Conservation (phyloP, 2,329 filamentous ascomycete genomes). For the Neonectria coccinea region DNA sequence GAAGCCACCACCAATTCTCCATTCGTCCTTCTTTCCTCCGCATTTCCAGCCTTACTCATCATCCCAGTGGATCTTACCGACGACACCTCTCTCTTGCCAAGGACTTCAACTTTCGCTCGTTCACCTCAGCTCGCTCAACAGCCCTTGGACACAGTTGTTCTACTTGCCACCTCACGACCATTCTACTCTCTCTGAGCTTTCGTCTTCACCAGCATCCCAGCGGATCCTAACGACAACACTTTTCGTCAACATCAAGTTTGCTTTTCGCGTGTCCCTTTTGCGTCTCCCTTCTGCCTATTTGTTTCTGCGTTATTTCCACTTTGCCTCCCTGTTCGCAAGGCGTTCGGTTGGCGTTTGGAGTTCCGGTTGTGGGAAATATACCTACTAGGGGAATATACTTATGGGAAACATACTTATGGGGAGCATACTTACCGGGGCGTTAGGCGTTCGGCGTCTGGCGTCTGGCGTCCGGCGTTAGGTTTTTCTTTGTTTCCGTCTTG, state of each 20-base stretch:
- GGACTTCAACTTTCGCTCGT: background rate
- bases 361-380: conserved; percentile 1
- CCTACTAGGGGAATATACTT: background rate
- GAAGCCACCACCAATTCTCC: background rate
- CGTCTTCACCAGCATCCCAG: background rate
- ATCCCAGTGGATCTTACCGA: background rate
- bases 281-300: conserved; percentile 10
- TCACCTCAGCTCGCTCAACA: background rate
- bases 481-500: conserved; percentile 3
- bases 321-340: conserved; percentile 9
- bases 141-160: background rate
- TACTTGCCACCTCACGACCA: background rate
- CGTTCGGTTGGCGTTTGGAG: conserved; percentile 12
- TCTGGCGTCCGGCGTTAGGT: conserved; percentile 3
- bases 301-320: background rate
- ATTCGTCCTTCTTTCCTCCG: background rate
- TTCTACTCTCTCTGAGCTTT: background rate
- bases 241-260: background rate
- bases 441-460: background rate
- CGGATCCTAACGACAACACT: background rate
- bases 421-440: background rate
- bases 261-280: conserved; percentile 8
- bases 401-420: conserved; percentile 5
- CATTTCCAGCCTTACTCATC: background rate
- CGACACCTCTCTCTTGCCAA: background rate